Evolutionary conservation across 345 rosid genomes (phyloP).

Genomic region (Trapa incisa): DNA sequence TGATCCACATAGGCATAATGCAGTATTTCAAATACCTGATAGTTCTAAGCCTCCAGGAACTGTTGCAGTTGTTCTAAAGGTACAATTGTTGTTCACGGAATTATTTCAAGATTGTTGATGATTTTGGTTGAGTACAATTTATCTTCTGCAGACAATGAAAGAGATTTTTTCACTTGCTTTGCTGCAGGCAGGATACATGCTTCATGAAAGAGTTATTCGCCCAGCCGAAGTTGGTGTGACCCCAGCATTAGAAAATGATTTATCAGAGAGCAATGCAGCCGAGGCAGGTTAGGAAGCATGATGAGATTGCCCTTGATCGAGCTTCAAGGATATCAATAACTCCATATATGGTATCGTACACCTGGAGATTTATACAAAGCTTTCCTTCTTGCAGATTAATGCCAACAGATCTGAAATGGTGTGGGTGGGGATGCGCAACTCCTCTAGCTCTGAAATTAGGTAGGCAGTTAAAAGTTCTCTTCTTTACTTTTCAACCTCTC

Average conservation of each 20-base stretch:
- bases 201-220: slow-evolving; percentile 68
- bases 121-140: no score
- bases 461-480: not conserved
- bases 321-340: not conserved
- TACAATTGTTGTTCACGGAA: slow-evolving; percentile 7
- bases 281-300: slow-evolving; percentile 24
- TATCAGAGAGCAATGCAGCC: slow-evolving; percentile 10
- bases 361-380: no score
- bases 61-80: slow-evolving; percentile 79
- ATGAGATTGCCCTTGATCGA: not conserved
- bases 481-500: not conserved
- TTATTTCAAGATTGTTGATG: no score
- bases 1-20: slow-evolving; percentile 85
- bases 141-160: no score
- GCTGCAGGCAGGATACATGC: slow-evolving; percentile 11
- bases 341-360: no score
- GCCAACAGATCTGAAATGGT: no score
- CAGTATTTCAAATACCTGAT: slow-evolving; percentile 69
- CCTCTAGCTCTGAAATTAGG: no score
- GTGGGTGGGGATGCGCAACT: no score
- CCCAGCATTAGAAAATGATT: slow-evolving; percentile 26
- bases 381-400: no score
- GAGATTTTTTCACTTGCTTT: no score
- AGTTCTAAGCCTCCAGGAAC: slow-evolving; percentile 77
- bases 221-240: slow-evolving; percentile 98